A percentile compares a stretch with the other conserved stretches of the same genome.
Conservation (phyloP, 2,329 filamentous ascomycete species). For the Xylaria sp. region DNA sequence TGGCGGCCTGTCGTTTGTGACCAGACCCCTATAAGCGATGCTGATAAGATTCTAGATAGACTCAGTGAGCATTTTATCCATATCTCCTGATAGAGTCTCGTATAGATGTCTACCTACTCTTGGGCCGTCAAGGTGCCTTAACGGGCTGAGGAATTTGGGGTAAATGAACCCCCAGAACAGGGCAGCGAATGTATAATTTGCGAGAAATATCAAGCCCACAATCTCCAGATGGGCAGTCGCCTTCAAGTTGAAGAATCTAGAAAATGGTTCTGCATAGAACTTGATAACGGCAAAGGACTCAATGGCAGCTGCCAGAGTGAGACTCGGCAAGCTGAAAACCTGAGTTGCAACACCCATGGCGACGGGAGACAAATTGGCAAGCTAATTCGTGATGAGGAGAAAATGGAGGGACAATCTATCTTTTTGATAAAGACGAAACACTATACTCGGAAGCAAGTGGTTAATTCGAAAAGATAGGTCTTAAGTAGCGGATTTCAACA, state of each 20-base stretch:
- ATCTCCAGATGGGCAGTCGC: constrained; percentile 17
- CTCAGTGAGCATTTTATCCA: constrained; percentile 5
- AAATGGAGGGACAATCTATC: neutral
- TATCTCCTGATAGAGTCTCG: neutral
- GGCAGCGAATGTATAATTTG: constrained; percentile 39
- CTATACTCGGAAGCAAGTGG: neutral
- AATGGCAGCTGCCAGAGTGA: constrained; percentile 41
- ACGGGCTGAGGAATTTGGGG: constrained; percentile 42
- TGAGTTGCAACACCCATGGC: constrained; percentile 29
- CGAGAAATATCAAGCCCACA: constrained; percentile 32
- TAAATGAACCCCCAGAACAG: constrained; percentile 41
- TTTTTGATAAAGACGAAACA: neutral
- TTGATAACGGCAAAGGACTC: constrained; percentile 49
- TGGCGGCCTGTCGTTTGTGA: constrained; percentile 34
- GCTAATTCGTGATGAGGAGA: neutral
- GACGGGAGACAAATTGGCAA: neutral
- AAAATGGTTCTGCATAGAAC: constrained; percentile 31
- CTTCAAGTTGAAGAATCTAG: constrained; percentile 26
- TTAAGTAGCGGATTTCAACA: neutral
- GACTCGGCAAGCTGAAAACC: constrained; percentile 44
- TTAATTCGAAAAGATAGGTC: neutral
- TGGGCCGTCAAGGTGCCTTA: constrained; percentile 42
- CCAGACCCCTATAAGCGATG: constrained; percentile 33
- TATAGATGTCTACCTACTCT: constrained; percentile 34
- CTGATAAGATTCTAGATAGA: constrained; percentile 32